Evolutionary conservation across 176 grass and related monocot genomes (phyloP).

Genomic region (Thinopyrum elongatum): DNA sequence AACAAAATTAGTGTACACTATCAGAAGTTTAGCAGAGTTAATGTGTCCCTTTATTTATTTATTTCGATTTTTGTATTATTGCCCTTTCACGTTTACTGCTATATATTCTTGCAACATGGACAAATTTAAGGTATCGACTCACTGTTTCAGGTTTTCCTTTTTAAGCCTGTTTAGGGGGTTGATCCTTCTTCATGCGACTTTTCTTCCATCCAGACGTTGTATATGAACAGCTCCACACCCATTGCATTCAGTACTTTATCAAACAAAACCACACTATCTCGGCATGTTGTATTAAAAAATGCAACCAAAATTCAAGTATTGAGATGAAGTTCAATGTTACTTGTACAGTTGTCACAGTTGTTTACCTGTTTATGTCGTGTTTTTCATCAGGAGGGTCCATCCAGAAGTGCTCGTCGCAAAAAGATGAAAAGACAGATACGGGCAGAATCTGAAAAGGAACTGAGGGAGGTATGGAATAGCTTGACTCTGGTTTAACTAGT

Average conservation of each 20-base stretch:
- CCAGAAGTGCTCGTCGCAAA: conserved; percentile 4
- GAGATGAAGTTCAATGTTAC: not conserved
- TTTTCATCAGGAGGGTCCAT: not conserved
- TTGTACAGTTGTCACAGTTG: not conserved
- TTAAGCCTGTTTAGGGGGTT: not conserved
- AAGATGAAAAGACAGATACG: not conserved
- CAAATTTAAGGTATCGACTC: not conserved
- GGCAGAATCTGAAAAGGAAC: not conserved
- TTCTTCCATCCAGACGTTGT: not conserved
- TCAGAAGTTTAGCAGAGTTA: not conserved
- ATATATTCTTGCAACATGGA: not conserved
- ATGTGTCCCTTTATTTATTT: not conserved
- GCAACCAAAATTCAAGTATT: not conserved
- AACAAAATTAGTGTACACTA: not conserved
- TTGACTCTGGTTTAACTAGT: not conserved
- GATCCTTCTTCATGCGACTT: not conserved
- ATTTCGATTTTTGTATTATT: not conserved
- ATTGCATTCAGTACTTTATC: not conserved
- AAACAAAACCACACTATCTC: not conserved
- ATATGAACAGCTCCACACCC: not conserved
- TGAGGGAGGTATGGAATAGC: conserved; percentile 9
- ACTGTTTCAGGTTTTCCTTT: not conserved
- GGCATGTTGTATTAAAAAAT: not conserved
- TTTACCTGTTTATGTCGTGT: not conserved
- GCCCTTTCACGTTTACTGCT: not conserved